These are phyloP conservation scores for Huntiella abstrusa DNA, from an alignment of 2,329 filamentous ascomycete genomes.

Conservation along the genomic window DNA sequence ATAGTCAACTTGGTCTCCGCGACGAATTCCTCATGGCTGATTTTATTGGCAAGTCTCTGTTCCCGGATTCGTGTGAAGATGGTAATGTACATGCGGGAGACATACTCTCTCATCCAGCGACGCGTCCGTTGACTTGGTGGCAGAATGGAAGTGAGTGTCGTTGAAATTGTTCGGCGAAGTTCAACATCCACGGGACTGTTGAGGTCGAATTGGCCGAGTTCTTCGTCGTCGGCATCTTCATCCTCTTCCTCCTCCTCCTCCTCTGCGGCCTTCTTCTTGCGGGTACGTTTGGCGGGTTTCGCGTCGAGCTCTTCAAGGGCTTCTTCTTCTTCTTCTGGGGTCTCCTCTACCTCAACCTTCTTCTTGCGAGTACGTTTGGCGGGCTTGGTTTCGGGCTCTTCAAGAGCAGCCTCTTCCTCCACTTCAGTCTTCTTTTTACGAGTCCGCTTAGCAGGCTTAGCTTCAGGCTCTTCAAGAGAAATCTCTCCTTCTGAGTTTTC, in stretches of 20 bases:
- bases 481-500: neutral
- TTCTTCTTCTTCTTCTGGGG: neutral
- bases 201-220: neutral
- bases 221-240: neutral
- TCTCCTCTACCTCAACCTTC: neutral
- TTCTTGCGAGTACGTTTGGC: neutral
- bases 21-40: conserved; percentile 15
- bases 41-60: conserved; percentile 10
- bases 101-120: neutral
- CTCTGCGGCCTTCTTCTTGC: neutral
- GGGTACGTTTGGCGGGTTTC: neutral
- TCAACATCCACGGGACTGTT: neutral
- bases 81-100: conserved; percentile 2
- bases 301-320: neutral
- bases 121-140: neutral
- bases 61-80: conserved; percentile 1
- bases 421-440: neutral
- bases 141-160: neutral
- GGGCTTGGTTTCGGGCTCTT: neutral
- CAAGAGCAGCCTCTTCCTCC: neutral
- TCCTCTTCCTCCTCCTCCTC: neutral
- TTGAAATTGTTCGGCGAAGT: neutral
- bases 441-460: neutral
- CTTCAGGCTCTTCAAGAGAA: neutral
- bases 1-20: conserved; percentile 18